Conservation (phyloP, 1,284 basidiomycete genomes). For the Malassezia globosa region DNA sequence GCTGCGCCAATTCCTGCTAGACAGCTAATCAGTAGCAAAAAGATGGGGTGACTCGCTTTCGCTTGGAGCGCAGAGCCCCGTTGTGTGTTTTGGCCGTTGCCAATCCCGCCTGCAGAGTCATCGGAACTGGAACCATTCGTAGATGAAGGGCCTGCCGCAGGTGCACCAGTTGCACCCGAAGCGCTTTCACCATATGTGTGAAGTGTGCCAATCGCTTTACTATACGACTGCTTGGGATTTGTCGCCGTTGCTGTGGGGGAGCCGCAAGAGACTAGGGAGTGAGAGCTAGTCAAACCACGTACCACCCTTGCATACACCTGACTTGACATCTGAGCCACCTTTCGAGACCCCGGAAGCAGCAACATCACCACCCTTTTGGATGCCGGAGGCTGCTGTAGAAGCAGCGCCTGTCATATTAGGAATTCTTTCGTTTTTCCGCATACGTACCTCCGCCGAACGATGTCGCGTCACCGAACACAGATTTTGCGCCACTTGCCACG, state of each 20-base stretch:
- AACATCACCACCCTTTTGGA: neutral
- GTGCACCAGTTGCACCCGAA: too few relatives aligned
- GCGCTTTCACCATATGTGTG: constrained; percentile 8
- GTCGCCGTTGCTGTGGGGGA: constrained; percentile 1
- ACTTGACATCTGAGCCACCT: neutral
- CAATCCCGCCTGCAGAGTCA: too few relatives aligned
- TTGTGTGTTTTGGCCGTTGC: too few relatives aligned
- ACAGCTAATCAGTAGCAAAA: too few relatives aligned
- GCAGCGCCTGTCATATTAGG: too few relatives aligned
- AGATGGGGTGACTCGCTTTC: too few relatives aligned
- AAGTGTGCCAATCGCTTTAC: constrained; percentile 10
- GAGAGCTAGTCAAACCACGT: too few relatives aligned
- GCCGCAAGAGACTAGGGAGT: neutral
- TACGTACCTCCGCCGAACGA: neutral
- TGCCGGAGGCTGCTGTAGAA: neutral
- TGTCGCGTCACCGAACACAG: neutral
- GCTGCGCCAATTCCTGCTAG: too few relatives aligned
- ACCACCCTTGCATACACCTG: neutral
- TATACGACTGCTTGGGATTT: constrained; percentile 11
- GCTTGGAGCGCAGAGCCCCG: too few relatives aligned
- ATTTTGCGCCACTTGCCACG: neutral
- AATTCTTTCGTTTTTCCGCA: too few relatives aligned
- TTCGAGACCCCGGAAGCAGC: neutral
- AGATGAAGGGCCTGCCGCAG: too few relatives aligned
- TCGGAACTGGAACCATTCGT: too few relatives aligned